Evolutionary conservation across 2,329 filamentous ascomycete genomes (phyloP), one percentile per base, ranked within the genome.

Genomic region (Raffaelea ambrosiae): DNA sequence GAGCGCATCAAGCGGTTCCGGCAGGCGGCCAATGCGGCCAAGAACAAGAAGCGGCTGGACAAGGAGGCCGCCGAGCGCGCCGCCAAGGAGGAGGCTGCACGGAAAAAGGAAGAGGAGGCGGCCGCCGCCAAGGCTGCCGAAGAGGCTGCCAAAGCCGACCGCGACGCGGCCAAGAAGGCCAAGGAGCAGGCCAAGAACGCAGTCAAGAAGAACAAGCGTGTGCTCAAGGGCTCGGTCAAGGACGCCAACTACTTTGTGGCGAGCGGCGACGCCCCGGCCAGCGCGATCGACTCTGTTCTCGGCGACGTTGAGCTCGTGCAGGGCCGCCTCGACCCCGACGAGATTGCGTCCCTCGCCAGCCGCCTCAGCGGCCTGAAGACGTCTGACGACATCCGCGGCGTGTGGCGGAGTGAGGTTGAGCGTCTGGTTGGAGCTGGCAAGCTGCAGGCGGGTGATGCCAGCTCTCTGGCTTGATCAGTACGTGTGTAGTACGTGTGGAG

Each of bases 141-240:
- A 66, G 87, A 86, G 58, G 77, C 83, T 39, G 88, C 89, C 55
- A 97, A 97, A 77, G 78, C 76, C 5, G 83, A 88, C 49, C 86
- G 86, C 57, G 89, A 91, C 57, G 78, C 85, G 54, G 73, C 73
- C 61, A 98, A 97, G 81, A 98, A 98, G 79, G 84, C 86, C 52
- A 98, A 97, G 76, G 93, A 98, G 70, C 91, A 91, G 2, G 93
- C 93, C 50, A 98, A 98, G 83, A 96, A 89, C 63, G 93, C 93
- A 14, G 86, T 93, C 61, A 98, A 98, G 86, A 98, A 98, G 86
- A 98, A 98, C 81, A 96, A 96, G 81, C 88, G 93, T 75, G 86
- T 97, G 43, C 83, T 98, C 59, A 89, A 94, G 68, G 83, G 81
- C 53, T 89, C 87, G 55, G 86, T 91, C 69, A 98, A 98, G 78